These are phyloP conservation scores for Penicillium hesseltinei DNA, from an alignment of 2,329 filamentous ascomycete species.

Conservation along the genomic window DNA sequence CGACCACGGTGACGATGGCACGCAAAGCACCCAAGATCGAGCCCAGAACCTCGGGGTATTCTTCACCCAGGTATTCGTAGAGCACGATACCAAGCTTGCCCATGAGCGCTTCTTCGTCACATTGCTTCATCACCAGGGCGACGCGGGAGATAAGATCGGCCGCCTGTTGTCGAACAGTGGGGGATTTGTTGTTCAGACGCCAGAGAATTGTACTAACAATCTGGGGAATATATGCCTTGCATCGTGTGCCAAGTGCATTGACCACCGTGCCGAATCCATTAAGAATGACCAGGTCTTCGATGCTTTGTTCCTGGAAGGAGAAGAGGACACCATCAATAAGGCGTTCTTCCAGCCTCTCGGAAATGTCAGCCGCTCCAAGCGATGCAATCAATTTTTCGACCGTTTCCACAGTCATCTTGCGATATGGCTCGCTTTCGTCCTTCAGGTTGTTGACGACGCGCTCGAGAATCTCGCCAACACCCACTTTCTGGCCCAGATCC, in stretches of 20 bases:
- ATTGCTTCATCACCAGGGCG: conserved; percentile 98
- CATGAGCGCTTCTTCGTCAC: conserved; percentile 92
- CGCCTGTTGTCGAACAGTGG: conserved; percentile 93
- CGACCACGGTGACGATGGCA: conserved; percentile 95
- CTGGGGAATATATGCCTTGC: conserved; percentile 94
- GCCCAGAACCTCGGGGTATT: conserved; percentile 95
- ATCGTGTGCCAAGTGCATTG: conserved; percentile 87
- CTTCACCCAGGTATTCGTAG: conserved; percentile 97
- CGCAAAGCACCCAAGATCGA: conserved; percentile 93
- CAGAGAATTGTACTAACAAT: conserved; percentile 96
- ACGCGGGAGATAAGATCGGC: conserved; percentile 96
- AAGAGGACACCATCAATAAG: conserved; percentile 93
- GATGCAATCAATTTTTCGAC: conserved; percentile 95
- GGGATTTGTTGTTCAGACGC: conserved; percentile 96
- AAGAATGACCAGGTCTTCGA: conserved; percentile 92
- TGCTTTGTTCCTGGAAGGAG: conserved; percentile 96
- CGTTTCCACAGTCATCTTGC: conserved; percentile 98
- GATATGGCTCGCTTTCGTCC: conserved; percentile 95
- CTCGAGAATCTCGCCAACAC: conserved; percentile 90
- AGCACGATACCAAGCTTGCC: conserved; percentile 91
- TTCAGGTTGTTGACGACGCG: conserved; percentile 93
- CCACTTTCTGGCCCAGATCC: conserved; percentile 96
- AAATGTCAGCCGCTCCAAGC: conserved; percentile 89
- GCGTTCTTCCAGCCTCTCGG: conserved; percentile 85
- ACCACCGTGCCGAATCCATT: conserved; percentile 98